A percentile compares a stretch with the other conserved stretches of the same genome.
phyloP scores from a whole-genome alignment of 345 rosid species.

The Mercurialis annua region DNA sequence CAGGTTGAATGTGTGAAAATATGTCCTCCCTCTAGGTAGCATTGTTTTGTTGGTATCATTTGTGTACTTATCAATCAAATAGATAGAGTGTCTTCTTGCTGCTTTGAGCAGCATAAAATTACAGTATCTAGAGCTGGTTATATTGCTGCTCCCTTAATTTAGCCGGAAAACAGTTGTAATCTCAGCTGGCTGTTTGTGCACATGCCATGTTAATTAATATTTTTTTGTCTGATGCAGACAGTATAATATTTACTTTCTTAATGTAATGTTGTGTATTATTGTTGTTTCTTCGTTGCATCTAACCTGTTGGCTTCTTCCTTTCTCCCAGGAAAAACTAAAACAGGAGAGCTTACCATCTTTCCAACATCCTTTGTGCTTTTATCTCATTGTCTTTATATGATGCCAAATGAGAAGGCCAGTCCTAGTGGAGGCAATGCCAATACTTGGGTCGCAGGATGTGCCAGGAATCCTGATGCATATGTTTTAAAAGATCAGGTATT shows the following conservation, averaged over 20 bases:
- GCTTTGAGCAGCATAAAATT: neutral
- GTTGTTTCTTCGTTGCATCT: neutral
- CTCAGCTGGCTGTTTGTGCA: neutral
- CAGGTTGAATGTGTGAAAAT: neutral
- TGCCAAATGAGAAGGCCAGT: conserved; percentile 72
- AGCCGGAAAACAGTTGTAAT: neutral
- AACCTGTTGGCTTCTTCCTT: neutral
- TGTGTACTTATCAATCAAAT: neutral
- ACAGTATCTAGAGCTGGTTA: neutral
- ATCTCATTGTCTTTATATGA: conserved; percentile 95
- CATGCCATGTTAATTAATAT: neutral
- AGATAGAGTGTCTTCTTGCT: neutral
- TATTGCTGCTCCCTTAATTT: neutral
- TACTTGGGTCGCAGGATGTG: conserved; percentile 60
- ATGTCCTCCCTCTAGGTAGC: neutral
- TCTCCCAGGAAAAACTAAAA: conserved; percentile 74
- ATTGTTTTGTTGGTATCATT: neutral
- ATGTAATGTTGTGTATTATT: neutral
- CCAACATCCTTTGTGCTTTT: conserved; percentile 56
- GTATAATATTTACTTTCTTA: neutral
- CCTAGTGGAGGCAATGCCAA: conserved; percentile 41
- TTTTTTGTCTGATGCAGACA: neutral
- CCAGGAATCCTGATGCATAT: conserved; percentile 80
- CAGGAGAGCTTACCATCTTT: conserved; percentile 88
- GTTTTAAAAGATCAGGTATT: conserved; percentile 87